phyloP scores from a whole-genome alignment of 2,329 filamentous ascomycete species.

The Penicillium freii region DNA sequence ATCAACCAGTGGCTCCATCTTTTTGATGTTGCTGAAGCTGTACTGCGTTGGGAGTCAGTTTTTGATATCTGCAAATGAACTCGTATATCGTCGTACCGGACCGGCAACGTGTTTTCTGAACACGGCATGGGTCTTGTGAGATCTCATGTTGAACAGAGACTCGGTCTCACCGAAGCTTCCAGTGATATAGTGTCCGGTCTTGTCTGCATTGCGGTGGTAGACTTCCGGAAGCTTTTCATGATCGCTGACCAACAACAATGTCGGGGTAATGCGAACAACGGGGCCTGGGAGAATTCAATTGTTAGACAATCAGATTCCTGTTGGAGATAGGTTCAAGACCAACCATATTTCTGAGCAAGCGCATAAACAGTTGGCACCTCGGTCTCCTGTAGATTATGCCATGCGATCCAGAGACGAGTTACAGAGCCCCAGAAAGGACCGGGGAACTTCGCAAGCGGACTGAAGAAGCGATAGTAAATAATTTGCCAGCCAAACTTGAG shows the following conservation, averaged over 20 bases:
- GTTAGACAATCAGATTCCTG: background rate
- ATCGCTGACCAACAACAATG: conserved; percentile 54
- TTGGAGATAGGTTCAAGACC: background rate
- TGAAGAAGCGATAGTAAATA: conserved; percentile 49
- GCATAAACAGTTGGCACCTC: conserved; percentile 45
- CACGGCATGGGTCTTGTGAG: conserved; percentile 50
- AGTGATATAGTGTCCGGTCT: conserved; percentile 59
- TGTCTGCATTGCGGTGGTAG: conserved; percentile 56
- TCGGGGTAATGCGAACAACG: conserved; percentile 54
- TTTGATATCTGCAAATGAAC: background rate
- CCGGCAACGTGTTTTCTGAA: conserved; percentile 56
- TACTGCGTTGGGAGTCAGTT: conserved; percentile 37
- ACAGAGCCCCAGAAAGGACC: conserved; percentile 57
- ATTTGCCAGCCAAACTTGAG: conserved; percentile 36
- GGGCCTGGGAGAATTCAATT: conserved; percentile 41
- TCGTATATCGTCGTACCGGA: conserved; percentile 33
- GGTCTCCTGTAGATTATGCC: conserved; percentile 50
- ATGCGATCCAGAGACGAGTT: conserved; percentile 55
- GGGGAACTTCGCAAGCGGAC: conserved; percentile 53
- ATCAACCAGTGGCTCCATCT: conserved; percentile 59
- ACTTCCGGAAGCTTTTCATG: conserved; percentile 56
- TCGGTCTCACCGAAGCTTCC: conserved; percentile 58
- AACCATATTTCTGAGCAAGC: conserved; percentile 52
- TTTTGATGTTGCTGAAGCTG: conserved; percentile 56
- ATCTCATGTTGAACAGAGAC: conserved; percentile 58